Conservation (phyloP, 139 green algal genomes). For the Tetradesmus lagerheimii region DNA sequence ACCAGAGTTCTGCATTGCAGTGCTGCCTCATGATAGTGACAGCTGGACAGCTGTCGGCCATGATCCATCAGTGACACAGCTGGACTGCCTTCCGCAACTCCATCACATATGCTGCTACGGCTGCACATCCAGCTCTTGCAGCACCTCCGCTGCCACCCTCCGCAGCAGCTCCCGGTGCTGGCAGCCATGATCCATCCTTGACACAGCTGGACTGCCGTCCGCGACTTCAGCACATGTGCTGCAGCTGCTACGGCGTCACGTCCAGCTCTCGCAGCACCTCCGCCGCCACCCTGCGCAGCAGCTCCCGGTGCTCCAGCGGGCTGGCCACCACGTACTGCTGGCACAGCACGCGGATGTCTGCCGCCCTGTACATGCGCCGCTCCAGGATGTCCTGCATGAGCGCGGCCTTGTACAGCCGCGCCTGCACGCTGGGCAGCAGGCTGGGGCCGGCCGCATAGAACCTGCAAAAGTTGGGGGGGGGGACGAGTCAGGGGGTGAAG, state of each 20-base stretch:
- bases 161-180: slow-evolving; percentile 14
- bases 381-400: slow-evolving; percentile 43
- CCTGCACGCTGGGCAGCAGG: slow-evolving; percentile 44
- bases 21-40: too few relatives aligned
- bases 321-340: background rate
- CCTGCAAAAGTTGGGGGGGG: background rate
- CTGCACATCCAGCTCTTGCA: background rate
- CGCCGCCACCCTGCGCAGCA: background rate
- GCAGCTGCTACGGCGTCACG: background rate
- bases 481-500: too few relatives aligned
- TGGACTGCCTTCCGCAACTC: too few relatives aligned
- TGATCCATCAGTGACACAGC: too few relatives aligned
- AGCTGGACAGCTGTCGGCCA: too few relatives aligned
- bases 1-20: too few relatives aligned
- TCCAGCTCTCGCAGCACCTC: background rate
- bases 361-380: slow-evolving; percentile 15
- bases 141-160: background rate
- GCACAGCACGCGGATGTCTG: slow-evolving; percentile 29
- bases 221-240: too few relatives aligned
- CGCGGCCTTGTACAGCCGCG: slow-evolving; percentile 20
- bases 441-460: slow-evolving; percentile 16
- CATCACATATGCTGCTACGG: too few relatives aligned
- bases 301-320: slow-evolving; percentile 17
- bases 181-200: too few relatives aligned
- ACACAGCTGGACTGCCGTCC: too few relatives aligned